Percentiles rank a stretch among this genome's conserved stretches.
phyloP scores from a whole-genome alignment of 1,284 basidiomycete species.

The Apiotrichum akiyoshidainum region DNA sequence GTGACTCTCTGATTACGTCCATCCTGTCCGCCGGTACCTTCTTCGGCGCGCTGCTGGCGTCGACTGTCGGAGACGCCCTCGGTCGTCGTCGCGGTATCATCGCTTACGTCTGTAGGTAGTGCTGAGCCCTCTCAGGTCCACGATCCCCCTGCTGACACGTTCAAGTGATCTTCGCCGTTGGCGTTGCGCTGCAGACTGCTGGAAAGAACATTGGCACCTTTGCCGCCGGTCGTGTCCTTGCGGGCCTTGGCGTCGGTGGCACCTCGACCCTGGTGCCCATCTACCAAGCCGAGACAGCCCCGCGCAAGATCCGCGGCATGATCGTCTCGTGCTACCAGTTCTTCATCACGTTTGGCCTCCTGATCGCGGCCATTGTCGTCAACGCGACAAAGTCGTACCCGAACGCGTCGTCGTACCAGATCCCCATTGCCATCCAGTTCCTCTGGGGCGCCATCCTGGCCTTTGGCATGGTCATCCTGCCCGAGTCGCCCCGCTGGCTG shows the following conservation, averaged over 20 bases:
- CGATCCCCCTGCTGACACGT: too few relatives aligned
- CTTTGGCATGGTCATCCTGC: slow-evolving; percentile 68
- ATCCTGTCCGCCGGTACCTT: slow-evolving; percentile 18
- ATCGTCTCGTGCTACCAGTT: slow-evolving; percentile 72
- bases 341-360: slow-evolving; percentile 60
- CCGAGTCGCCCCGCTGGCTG: slow-evolving; percentile 59
- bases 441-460: slow-evolving; percentile 33
- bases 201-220: too few relatives aligned
- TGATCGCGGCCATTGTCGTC: slow-evolving; percentile 69
- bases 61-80: too few relatives aligned
- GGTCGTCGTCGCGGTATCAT: too few relatives aligned
- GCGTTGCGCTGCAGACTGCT: too few relatives aligned
- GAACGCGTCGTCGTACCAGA: slow-evolving; percentile 65
- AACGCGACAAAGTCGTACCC: slow-evolving; percentile 63
- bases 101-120: too few relatives aligned
- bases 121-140: too few relatives aligned
- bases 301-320: slow-evolving; percentile 69
- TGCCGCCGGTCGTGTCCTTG: slow-evolving; percentile 28
- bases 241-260: slow-evolving; percentile 64
- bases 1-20: slow-evolving; percentile 15
- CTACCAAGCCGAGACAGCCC: slow-evolving; percentile 75
- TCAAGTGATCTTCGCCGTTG: too few relatives aligned
- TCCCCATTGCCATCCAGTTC: slow-evolving; percentile 47
- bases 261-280: slow-evolving; percentile 73
- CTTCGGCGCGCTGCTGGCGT: slow-evolving; percentile 16